A percentile compares a stretch with the other conserved stretches of the same genome.
Conservation (phyloP, 352 stramenopile species). For the Globisporangium takayamanum region DNA sequence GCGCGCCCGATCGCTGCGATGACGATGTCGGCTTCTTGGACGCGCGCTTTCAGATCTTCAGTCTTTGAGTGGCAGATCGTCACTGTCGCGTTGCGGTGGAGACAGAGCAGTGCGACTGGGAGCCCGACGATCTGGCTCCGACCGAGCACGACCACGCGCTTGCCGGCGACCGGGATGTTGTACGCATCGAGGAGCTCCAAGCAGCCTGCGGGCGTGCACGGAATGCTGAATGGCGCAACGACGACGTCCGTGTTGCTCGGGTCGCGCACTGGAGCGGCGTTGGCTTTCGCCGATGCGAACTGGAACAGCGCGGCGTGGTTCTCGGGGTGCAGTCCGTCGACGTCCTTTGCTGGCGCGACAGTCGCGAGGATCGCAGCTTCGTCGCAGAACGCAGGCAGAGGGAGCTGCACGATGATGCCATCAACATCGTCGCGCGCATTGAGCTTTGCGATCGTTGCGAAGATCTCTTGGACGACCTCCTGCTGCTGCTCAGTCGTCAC, state of each 20-base stretch:
- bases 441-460: conserved; percentile 51
- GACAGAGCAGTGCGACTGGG: conserved; percentile 92
- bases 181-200: conserved; percentile 93
- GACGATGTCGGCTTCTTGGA: conserved; percentile 93
- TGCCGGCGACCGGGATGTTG: conserved; percentile 88
- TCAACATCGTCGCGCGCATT: conserved; percentile 69
- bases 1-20: conserved; percentile 94
- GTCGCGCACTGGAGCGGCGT: conserved; percentile 24
- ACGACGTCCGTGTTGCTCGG: conserved; percentile 18
- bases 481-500: conserved; percentile 6
- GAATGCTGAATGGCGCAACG: conserved; percentile 55
- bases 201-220: conserved; percentile 96
- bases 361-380: conserved; percentile 89
- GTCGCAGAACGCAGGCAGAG: conserved; percentile 90
- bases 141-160: conserved; percentile 95
- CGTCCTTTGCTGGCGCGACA: conserved; percentile 94
- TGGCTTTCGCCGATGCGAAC: conserved; percentile 28
- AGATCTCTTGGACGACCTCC: conserved; percentile 27
- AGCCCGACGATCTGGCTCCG: conserved; percentile 97
- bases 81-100: conserved; percentile 95
- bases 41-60: conserved; percentile 66
- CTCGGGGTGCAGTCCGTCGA: conserved; percentile 96
- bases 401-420: conserved; percentile 90
- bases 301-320: conserved; percentile 93
- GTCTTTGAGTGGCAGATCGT: conserved; percentile 97